These are phyloP conservation scores for Suhomyces xylopsoci DNA, from an alignment of 805 yeast genomes.

Conservation along the genomic window DNA sequence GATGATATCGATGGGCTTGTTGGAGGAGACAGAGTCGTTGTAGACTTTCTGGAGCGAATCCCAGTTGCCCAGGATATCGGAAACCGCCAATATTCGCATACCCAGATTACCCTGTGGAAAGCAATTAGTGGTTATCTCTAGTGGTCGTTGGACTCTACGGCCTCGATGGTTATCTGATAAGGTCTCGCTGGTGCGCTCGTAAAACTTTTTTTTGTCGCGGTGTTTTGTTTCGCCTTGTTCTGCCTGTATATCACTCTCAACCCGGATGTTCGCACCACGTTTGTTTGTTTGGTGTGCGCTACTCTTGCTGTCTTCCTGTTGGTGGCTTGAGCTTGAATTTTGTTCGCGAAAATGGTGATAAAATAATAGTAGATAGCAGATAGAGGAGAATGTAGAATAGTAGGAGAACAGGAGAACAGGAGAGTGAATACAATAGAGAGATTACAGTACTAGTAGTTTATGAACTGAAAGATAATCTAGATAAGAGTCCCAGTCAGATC, in stretches of 20 bases:
- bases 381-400: neutral
- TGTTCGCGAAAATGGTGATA: neutral
- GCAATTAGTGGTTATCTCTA: too few relatives aligned
- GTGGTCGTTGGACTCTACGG: neutral
- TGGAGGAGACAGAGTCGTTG: constrained; percentile 6
- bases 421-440: neutral
- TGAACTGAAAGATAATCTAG: too few relatives aligned
- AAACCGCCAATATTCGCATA: constrained; percentile 18
- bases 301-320: neutral
- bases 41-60: constrained; percentile 14
- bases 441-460: too few relatives aligned
- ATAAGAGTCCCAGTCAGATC: too few relatives aligned
- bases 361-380: neutral
- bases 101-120: too few relatives aligned
- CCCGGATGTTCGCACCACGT: neutral
- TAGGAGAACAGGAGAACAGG: neutral
- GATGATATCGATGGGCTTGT: constrained; percentile 16
- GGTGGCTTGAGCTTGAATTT: neutral
- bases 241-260: neutral
- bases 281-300: neutral
- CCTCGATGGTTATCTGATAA: neutral
- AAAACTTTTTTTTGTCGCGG: too few relatives aligned
- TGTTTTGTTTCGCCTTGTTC: too few relatives aligned
- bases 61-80: constrained; percentile 31
- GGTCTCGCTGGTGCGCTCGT: neutral